Evolutionary conservation across 2,329 filamentous ascomycete species (phyloP), one percentile per base, ranked within the genome.

Genomic region (Teratosphaeria destructans): DNA sequence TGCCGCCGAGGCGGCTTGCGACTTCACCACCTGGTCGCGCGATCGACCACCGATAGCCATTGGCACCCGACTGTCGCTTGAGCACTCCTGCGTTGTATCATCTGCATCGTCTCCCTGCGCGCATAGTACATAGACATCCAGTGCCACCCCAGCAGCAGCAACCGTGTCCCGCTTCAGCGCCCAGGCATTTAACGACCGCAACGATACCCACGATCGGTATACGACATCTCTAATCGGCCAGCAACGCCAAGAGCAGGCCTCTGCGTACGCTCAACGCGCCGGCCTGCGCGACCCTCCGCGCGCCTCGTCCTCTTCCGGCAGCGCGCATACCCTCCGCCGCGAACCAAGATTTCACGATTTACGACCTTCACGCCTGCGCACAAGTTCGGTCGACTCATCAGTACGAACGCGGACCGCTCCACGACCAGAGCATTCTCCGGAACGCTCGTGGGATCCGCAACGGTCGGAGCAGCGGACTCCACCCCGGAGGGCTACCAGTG

Each of bases 201-300:
- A 82, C 80, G 79, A 81, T 65, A 64, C 66, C 65, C 72, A 82
- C 79, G 79, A 82, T 73, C 72, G 74, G 65, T 76, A 77, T 70
- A 82, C 80, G 78, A 81, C 69, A 73, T 75, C 67, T 69, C 76
- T 72, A 75, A 75, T 73, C 73, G 74, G 66, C 68, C 70, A 68
- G 70, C 77, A 77, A 72, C 77, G 74, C 73, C 76, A 79, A 72
- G 77, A 76, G 74, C 78, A 76, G 69, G 69, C 67, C 60, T 65
- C 66, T 58, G 64, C 67, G 63, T 66, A 62, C 60, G 57, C 66
- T 59, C 65, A 67, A 57, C 67, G 66, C 59, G 61, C 61, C 61
- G 64, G 67, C 56, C 58, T 66, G 52, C 64, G 59, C 53, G 65
- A 72, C 60, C 69, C 67, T 64, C 78, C 77, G 65, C 78, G 77